phyloP scores from a whole-genome alignment of 139 green algal species.

The Closterium sp. region DNA sequence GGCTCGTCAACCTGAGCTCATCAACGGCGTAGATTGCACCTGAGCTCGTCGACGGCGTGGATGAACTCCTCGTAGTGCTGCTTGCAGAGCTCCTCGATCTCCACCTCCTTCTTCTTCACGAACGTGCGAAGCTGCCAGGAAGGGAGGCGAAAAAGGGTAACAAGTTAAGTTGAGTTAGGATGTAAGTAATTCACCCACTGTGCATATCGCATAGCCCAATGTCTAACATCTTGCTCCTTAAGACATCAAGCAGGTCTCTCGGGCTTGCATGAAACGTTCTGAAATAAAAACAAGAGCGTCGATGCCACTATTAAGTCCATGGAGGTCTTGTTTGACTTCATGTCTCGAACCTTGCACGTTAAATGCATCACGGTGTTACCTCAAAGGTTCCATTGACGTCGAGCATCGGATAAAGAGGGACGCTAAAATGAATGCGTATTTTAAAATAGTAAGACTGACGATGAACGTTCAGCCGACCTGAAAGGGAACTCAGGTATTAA shows the following conservation, averaged over 20 bases:
- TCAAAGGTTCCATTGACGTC: too few species aligned
- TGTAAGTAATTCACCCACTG: not conserved
- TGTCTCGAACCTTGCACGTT: too few species aligned
- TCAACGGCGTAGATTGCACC: not conserved
- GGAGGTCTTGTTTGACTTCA: too few species aligned
- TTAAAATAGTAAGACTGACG: not conserved
- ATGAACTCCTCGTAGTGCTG: constrained; percentile 55
- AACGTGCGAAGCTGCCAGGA: constrained; percentile 27
- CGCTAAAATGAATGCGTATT: too few species aligned
- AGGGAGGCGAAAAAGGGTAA: not conserved
- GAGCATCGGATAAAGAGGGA: too few species aligned
- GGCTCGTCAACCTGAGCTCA: too few species aligned
- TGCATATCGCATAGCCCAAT: not conserved
- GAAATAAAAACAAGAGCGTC: not conserved
- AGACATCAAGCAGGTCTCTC: not conserved
- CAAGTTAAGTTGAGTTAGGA: not conserved
- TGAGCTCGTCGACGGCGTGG: constrained; percentile 45
- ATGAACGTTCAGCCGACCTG: not conserved
- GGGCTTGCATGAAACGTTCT: not conserved
- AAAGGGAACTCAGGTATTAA: not conserved
- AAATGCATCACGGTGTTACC: too few species aligned
- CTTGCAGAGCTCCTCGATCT: constrained; percentile 53
- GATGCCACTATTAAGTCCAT: too few species aligned
- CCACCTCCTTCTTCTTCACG: constrained; percentile 40
- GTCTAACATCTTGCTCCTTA: not conserved